Evolutionary conservation across 1,284 basidiomycete genomes (phyloP), one percentile per base, ranked within the genome.

Genomic region (Entoloma clypeatum): DNA sequence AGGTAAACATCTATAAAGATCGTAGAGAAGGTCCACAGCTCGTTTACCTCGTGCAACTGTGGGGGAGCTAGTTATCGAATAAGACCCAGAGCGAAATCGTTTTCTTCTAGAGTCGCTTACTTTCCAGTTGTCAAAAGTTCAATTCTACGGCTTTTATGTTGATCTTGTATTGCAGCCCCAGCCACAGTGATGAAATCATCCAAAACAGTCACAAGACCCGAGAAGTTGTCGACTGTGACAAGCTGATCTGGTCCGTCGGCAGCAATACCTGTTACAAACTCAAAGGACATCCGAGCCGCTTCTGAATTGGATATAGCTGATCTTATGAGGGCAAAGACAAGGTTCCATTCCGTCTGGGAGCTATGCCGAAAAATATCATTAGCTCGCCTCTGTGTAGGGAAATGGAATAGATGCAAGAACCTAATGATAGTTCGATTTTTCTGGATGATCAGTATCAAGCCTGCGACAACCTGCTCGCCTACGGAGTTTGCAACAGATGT

Each of bases 301-400:
- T 92, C 89, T n/a, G 90, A 80, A 54, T 96, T 88, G 6, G 83
- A 75, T 32, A 92, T 79, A 1, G 91, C 92, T 1, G 85, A 86
- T 28, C 89, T 79, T 52, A 99, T 77, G n/a, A 98, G 71, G 1
- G 91, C 85, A 54, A 96, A 91, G 11, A 95, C 77, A 24, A 98
- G 69, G 41, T 89, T 90, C 96, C 96, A 99, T 63, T 99, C 94
- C 0, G 95, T 97, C 53, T 88, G 85, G 2, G 92, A 93, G 45
- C 80, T 87, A 24, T 28, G 25, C 48, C 10, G 27, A 39, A 53
- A 31, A 24, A 33, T 37, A 26, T 24, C 27, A 39, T 42, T 16
- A 42, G 27, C 13, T 21, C 14, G 24, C 32, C 32, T 16, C 36
- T 7, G 46, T 31, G 41, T 19, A 14, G 5, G 9, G 13, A 13